Base-by-base conservation (phyloP, 148 eudicot species). In the Cornus kousa region DNA sequence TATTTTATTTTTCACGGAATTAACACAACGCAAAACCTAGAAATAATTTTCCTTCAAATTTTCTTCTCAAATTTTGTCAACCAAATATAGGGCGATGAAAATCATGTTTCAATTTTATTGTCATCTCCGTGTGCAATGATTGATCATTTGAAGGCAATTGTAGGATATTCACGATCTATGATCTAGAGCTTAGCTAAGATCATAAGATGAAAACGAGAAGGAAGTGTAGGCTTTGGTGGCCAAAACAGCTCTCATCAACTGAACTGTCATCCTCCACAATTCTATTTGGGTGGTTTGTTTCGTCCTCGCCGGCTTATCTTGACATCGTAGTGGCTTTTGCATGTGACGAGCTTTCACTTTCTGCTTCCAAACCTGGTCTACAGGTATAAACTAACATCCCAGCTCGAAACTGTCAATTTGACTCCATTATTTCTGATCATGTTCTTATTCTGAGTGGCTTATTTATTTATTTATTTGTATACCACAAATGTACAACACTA, bases 161-260 rank as follows among this genome's bases (percentile, higher is more conserved):
- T 73, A 73, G 43, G 66, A 31, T 31, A 53, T 73, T 60, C 19
- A 60, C 1, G 20, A 9, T 16, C 50, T 55, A 31, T 19, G 12
- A 24, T 57, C 74, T 7, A 17, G 23, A 37, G 43, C 53, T 62
- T 8, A n/a, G 78, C 64, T 57, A 39, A 75, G 67, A 77, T 59
- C 60, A 69, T 64, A 77, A 85, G 71, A 43, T 37, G 74, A 82
- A 75, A 64, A 87, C 85, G 91, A 87, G 77, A 82, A 83, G 70
- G 70, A 90, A 86, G 70, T 91, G 93, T 81, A 85, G 98, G 91
- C 78, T 96, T 68, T 96, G 99, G 99, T 96, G 98, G 98, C 99
- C 98, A 1, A 77, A 79, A 7, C 72, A 87, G 65, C 85, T 93
- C 75, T 80, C 84, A 7, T 65, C 79, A 28, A 76, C 86, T 17